A percentile compares a stretch with the other conserved stretches of the same genome.
phyloP scores from a whole-genome alignment of 2,329 filamentous ascomycete species.

The Neonectria sp. region DNA sequence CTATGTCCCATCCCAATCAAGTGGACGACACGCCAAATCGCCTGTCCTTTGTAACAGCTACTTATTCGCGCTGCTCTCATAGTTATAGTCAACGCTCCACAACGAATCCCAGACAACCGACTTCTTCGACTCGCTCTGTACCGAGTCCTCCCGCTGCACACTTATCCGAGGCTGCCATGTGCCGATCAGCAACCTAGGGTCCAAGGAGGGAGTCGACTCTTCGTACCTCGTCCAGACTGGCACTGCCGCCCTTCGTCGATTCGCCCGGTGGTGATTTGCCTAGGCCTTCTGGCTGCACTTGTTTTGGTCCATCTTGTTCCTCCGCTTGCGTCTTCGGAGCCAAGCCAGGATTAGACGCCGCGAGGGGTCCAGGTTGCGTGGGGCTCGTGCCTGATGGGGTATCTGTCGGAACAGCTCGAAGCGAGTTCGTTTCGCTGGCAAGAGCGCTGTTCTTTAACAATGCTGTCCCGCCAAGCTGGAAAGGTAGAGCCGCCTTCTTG shows the following conservation, averaged over 20 bases:
- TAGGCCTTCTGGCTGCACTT: slow-evolving; percentile 36
- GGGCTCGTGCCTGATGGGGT: slow-evolving; percentile 59
- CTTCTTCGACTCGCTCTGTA: slow-evolving; percentile 61
- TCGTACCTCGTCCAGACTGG: slow-evolving; percentile 66
- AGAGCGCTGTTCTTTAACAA: slow-evolving; percentile 66
- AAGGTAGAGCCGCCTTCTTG: slow-evolving; percentile 77
- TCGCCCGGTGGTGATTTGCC: slow-evolving; percentile 47
- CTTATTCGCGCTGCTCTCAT: slow-evolving; percentile 59
- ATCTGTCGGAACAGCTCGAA: slow-evolving; percentile 65
- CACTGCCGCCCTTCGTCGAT: slow-evolving; percentile 39
- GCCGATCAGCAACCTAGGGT: slow-evolving; percentile 56
- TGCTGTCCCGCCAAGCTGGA: slow-evolving; percentile 60
- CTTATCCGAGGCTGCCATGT: slow-evolving; percentile 46
- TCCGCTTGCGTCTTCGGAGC: slow-evolving; percentile 31
- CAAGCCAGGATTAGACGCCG: slow-evolving; percentile 40
- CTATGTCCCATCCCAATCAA: not conserved
- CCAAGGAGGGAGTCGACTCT: slow-evolving; percentile 67
- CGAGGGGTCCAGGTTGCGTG: slow-evolving; percentile 51
- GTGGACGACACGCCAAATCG: slow-evolving; percentile 13
- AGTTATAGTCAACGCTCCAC: slow-evolving; percentile 73
- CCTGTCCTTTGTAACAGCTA: slow-evolving; percentile 31
- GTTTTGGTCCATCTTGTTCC: slow-evolving; percentile 33
- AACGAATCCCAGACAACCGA: slow-evolving; percentile 74
- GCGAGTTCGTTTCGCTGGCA: slow-evolving; percentile 72
- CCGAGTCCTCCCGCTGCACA: slow-evolving; percentile 57